A percentile compares a stretch with the other conserved stretches of the same genome.
phyloP scores from a whole-genome alignment of 805 yeast genomes.

The Candida jianshihensis region DNA sequence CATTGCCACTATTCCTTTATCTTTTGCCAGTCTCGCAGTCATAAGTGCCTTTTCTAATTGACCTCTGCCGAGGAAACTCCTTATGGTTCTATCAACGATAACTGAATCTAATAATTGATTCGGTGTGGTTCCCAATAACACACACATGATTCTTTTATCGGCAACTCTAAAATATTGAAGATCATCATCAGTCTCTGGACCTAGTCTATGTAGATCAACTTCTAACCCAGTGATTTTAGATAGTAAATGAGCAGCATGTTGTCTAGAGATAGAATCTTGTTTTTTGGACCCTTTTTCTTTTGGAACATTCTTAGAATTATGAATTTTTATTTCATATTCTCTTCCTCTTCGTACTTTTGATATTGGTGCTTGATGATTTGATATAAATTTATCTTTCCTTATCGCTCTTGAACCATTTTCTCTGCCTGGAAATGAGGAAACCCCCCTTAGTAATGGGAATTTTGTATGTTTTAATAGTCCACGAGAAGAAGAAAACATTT shows the following conservation, averaged over 20 bases:
- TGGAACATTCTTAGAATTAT: too few relatives aligned
- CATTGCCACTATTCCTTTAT: constrained; percentile 52
- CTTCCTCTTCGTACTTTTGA: too few relatives aligned
- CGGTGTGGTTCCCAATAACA: constrained; percentile 52
- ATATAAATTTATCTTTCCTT: too few relatives aligned
- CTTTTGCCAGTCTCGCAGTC: constrained; percentile 40
- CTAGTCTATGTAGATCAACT: constrained; percentile 22
- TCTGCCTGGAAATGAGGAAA: too few relatives aligned
- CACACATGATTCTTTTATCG: constrained; percentile 42
- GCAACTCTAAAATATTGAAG: constrained; percentile 24
- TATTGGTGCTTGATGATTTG: too few relatives aligned
- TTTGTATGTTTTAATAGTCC: too few relatives aligned
- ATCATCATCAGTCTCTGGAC: constrained; percentile 31
- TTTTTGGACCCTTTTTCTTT: too few relatives aligned
- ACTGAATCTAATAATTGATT: constrained; percentile 52
- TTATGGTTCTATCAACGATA: constrained; percentile 46
- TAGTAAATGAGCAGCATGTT: constrained; percentile 20
- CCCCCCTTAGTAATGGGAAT: too few relatives aligned
- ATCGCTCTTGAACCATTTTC: too few relatives aligned
- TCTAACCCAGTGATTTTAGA: constrained; percentile 15
- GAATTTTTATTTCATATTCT: too few relatives aligned
- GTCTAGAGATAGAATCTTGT: constrained; percentile 16
- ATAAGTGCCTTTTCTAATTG: constrained; percentile 47
- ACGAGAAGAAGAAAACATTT: too few relatives aligned
- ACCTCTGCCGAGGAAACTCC: constrained; percentile 42